Percentiles rank a stretch among this genome's conserved stretches.
These are phyloP conservation scores for Globisporangium heterothallicum DNA, from an alignment of 352 stramenopile genomes.

Conservation along the genomic window DNA sequence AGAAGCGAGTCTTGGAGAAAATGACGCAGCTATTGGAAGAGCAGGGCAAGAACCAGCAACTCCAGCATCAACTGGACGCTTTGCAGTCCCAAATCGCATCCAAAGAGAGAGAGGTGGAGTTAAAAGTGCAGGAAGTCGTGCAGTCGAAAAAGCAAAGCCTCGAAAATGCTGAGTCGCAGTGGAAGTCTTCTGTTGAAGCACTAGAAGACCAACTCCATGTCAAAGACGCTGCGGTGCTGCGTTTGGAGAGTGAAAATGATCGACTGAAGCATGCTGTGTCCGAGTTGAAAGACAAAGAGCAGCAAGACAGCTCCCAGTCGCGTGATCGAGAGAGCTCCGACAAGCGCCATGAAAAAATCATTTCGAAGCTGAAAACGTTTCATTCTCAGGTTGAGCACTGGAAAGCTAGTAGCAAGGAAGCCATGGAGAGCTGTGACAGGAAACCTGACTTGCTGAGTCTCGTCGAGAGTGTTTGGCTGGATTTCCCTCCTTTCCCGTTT, in stretches of 20 bases:
- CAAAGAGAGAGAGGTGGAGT: conserved; percentile 20
- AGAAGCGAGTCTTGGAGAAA: conserved; percentile 62
- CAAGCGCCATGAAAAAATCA: conserved; percentile 33
- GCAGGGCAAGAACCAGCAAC: conserved; percentile 54
- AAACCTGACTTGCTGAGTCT: conserved; percentile 26
- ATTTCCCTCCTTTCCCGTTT: conserved; percentile 46
- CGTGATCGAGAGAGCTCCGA: conserved; percentile 16
- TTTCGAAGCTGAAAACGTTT: conserved; percentile 37
- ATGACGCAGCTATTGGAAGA: conserved; percentile 65
- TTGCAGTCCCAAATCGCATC: conserved; percentile 30
- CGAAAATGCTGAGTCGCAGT: conserved; percentile 20
- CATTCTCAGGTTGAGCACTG: conserved; percentile 41
- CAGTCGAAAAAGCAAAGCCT: conserved; percentile 19
- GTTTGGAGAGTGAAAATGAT: conserved; percentile 32
- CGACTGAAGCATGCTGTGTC: conserved; percentile 23
- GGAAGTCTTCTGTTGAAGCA: conserved; percentile 15
- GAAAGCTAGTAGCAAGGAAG: conserved; percentile 43
- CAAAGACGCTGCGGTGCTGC: conserved; percentile 26
- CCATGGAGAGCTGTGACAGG: conserved; percentile 27
- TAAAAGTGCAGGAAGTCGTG: conserved; percentile 11
- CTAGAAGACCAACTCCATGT: conserved; percentile 28
- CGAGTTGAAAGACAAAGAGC: conserved; percentile 16
- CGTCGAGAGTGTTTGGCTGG: conserved; percentile 41
- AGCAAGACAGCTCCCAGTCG: conserved; percentile 6
- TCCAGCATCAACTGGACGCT: conserved; percentile 35